Evolutionary conservation across 495 filamentous ascomycete genomes (phyloP).

Genomic region (Daldinia caldariorum): DNA sequence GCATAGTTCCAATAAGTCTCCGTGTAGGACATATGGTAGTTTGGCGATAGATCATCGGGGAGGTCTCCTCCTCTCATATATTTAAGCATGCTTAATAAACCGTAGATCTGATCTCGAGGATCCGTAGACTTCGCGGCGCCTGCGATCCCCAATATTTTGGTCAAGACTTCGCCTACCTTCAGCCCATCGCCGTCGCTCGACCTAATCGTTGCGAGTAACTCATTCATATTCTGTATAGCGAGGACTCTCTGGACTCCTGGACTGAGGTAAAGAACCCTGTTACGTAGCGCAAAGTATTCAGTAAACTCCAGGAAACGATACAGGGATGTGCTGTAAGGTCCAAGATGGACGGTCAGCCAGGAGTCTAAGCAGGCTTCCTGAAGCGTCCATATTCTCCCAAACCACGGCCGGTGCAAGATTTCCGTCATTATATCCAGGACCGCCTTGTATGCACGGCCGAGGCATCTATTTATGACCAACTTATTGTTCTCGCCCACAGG

Average conservation of each 20-base stretch:
- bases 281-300: not conserved
- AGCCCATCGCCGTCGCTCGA: not conserved
- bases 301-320: not conserved
- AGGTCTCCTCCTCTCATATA: conserved; percentile 11
- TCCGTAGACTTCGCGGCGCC: conserved; percentile 1
- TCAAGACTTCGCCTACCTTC: conserved; percentile 4
- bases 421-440: not conserved
- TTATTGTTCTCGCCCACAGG: conserved; percentile 29
- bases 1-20: conserved; percentile 30
- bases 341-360: not conserved
- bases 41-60: conserved; percentile 21
- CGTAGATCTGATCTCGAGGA: conserved; percentile 33
- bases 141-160: not conserved
- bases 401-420: conserved; percentile 20
- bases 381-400: conserved; percentile 32
- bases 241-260: conserved; percentile 4
- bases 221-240: not conserved
- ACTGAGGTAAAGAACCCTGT: not conserved
- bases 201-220: not conserved
- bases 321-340: conserved; percentile 12
- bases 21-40: conserved; percentile 18
- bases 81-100: conserved; percentile 22
- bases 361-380: conserved; percentile 31
- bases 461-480: not conserved
- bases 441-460: conserved; percentile 10